phyloP scores from a whole-genome alignment of 176 grass and related monocot species.

The Luzula sylvatica region DNA sequence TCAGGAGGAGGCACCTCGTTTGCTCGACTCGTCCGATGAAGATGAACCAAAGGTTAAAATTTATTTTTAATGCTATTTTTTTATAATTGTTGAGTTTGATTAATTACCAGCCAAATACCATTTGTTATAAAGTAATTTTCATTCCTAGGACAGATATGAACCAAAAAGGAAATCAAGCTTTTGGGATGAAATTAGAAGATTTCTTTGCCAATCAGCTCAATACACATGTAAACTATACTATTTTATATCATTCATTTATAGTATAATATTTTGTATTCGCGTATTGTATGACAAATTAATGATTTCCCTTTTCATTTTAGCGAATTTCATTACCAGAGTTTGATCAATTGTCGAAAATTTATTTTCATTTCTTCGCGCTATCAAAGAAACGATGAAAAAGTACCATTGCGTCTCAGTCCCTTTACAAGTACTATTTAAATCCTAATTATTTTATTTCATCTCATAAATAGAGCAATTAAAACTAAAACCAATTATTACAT shows the following conservation, averaged over 20 bases:
- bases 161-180: conserved; percentile 4
- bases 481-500: not conserved
- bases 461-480: too few relatives aligned
- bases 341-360: not conserved
- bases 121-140: too few relatives aligned
- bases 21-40: not conserved
- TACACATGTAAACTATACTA: too few relatives aligned
- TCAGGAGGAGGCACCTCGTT: conserved; percentile 4
- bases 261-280: too few relatives aligned
- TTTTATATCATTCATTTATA: too few relatives aligned
- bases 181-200: not conserved
- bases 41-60: not conserved
- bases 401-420: not conserved
- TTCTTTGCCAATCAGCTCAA: not conserved
- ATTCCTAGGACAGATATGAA: conserved; percentile 4
- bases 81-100: not conserved
- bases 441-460: too few relatives aligned
- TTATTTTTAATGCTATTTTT: not conserved
- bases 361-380: not conserved
- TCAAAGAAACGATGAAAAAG: not conserved
- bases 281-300: too few relatives aligned
- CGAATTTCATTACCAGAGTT: not conserved
- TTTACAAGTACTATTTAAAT: conserved; percentile 15
- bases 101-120: too few relatives aligned
- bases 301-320: not conserved